Conservation (phyloP, 805 yeast genomes). For the Zygosaccharomyces bisporus region DNA sequence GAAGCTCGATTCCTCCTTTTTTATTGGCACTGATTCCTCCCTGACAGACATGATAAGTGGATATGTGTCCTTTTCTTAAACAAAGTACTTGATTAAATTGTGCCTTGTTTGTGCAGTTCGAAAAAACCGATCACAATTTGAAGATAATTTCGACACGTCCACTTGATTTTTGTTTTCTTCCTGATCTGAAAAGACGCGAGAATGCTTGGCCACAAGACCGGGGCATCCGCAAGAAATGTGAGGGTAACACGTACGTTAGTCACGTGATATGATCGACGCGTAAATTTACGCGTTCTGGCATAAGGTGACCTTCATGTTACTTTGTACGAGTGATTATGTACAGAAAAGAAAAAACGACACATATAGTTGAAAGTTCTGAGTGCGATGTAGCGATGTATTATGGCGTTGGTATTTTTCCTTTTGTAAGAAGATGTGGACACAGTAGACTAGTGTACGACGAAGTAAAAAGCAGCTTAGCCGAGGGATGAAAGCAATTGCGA, state of each 20-base stretch:
- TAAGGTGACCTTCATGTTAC: neutral
- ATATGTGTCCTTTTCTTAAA: neutral
- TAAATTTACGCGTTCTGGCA: neutral
- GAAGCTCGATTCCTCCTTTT: slow-evolving; percentile 13
- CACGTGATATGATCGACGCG: neutral
- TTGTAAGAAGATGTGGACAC: too few relatives aligned
- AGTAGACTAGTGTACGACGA: too few relatives aligned
- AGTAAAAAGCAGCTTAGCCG: too few relatives aligned
- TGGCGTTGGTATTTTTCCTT: too few relatives aligned
- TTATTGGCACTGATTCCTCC: slow-evolving; percentile 11
- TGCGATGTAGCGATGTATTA: too few relatives aligned
- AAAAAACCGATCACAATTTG: neutral
- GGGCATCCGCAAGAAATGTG: neutral
- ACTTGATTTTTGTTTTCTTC: slow-evolving; percentile 3
- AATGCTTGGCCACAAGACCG: slow-evolving; percentile 7
- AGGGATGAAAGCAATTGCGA: too few relatives aligned
- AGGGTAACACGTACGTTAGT: neutral
- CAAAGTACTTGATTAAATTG: neutral
- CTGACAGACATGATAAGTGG: slow-evolving; percentile 8
- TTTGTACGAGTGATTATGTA: neutral
- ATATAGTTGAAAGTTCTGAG: too few relatives aligned
- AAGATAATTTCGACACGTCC: slow-evolving; percentile 1
- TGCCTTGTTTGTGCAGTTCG: neutral
- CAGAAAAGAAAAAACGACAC: too few relatives aligned
- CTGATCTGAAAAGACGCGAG: slow-evolving; percentile 7